phyloP scores from a whole-genome alignment of 345 rosid species.

The Gossypium australe region DNA sequence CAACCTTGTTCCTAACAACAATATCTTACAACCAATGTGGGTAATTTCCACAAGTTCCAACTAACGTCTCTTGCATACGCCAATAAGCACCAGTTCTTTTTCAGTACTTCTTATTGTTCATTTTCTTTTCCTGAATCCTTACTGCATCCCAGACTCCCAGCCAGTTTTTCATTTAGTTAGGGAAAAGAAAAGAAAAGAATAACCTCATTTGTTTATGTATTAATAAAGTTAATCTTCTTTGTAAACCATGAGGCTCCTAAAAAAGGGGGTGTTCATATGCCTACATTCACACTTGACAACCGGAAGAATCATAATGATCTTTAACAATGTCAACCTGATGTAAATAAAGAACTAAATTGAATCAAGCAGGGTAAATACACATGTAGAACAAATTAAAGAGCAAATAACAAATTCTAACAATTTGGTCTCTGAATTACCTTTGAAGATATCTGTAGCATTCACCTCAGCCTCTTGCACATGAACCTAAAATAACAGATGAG shows the following conservation, averaged over 20 bases:
- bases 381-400: background rate
- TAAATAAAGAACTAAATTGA: background rate
- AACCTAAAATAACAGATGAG: constrained; percentile 47
- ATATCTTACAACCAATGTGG: constrained; percentile 5
- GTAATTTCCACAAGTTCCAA: background rate
- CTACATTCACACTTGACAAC: background rate
- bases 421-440: constrained; percentile 45
- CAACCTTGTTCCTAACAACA: background rate
- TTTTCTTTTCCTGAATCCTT: background rate
- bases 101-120: background rate
- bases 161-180: background rate
- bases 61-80: background rate
- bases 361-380: background rate
- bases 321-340: background rate
- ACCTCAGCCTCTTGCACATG: constrained; percentile 76
- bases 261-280: background rate
- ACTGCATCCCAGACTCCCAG: background rate
- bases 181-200: background rate
- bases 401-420: constrained; percentile 7
- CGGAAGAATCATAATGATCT: background rate
- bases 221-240: constrained; percentile 1
- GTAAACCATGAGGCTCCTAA: background rate
- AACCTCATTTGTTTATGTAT: background rate
- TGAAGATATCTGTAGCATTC: constrained; percentile 42
- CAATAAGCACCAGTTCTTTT: background rate